Evolutionary conservation across 116 monocot species (phyloP), one percentile per base, ranked within the genome.

Genomic region (Zostera marina): DNA sequence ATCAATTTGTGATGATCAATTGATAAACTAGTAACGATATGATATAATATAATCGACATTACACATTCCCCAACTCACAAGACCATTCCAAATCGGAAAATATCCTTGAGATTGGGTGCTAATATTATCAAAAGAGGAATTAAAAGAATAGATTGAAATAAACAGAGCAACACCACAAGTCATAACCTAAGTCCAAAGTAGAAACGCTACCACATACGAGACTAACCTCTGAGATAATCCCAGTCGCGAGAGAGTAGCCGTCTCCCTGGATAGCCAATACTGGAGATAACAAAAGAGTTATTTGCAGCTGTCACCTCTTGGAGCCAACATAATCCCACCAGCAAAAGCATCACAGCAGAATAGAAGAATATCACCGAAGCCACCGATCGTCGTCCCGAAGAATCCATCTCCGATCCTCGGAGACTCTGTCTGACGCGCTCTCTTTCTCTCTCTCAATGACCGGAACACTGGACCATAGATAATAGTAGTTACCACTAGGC

Each of bases 211-310:
- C 1, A 1, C 4, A 9, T 7, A 38, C 1, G 1, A 3, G 52
- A 22, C 57, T 21, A 2, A 84, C 91, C 81, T 79, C 81, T 74
- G 60, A 85, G 45, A 65, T 85, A 91, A 47, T 53, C 60, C 85
- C 91, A 91, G n/a, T 79, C 91, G 62, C 79, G 76, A 16, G 85
- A 85, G 25, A 57, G 22, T 16, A 85, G 67, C 78, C 11, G 57
- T 42, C 63, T 63, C 14, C 67, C 44, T 5, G 70, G 72, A 44
- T 67, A 77, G 58, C 52, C 72, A 67, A 76, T 67, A 64, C 85
- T 79, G 13, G 77, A 84, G 15, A 72, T 39, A 7, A 65, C 53
- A 19, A 54, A 52, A n/a, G 62, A 47, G 61, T 62, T 41, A 26
- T 8, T 14, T 45, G 54, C 15, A 23, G 26, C 57, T 57, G 49